These are phyloP conservation scores for Pythium phragmitis DNA, from an alignment of 352 stramenopile species.

Conservation along the genomic window DNA sequence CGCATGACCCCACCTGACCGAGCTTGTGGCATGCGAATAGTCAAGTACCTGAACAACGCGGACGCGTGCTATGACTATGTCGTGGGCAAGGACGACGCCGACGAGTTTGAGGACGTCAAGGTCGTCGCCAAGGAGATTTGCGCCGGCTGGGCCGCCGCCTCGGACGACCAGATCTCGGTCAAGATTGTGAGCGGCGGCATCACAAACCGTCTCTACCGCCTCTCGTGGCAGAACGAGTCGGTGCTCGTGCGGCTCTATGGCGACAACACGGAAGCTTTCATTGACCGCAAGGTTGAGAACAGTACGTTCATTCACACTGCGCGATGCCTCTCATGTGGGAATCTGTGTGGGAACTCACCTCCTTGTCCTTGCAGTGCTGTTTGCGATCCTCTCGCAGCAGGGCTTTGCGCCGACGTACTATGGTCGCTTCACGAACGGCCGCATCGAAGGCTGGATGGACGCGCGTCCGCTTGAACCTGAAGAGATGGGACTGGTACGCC, in stretches of 20 bases:
- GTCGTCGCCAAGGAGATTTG: constrained; percentile 70
- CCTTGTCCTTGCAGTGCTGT: constrained; percentile 50
- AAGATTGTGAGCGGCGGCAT: constrained; percentile 91
- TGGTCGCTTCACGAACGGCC: constrained; percentile 90
- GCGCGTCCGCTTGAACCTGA: constrained; percentile 79
- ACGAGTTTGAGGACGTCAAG: constrained; percentile 86
- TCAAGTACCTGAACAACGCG: constrained; percentile 82
- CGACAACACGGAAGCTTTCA: constrained; percentile 92
- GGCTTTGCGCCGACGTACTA: constrained; percentile 89
- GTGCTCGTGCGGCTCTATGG: constrained; percentile 92
- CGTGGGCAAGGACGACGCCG: constrained; percentile 53
- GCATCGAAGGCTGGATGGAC: constrained; percentile 90
- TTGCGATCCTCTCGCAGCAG: constrained; percentile 78
- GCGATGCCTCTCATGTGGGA: too few relatives aligned
- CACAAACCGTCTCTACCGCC: constrained; percentile 91
- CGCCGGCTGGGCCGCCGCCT: constrained; percentile 50
- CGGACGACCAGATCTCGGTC: constrained; percentile 65
- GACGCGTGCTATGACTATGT: constrained; percentile 67
- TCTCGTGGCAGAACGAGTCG: constrained; percentile 66
- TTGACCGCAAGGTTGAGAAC: constrained; percentile 91
- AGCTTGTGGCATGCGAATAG: constrained; percentile 22
- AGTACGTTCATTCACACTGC: constrained; percentile 42
- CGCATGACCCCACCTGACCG: too few relatives aligned
- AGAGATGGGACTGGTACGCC: constrained; percentile 73
- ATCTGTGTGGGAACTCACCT: background rate